Evolutionary conservation across 2,329 filamentous ascomycete species (phyloP), one percentile per base, ranked within the genome.

Genomic region (Diaporthe ampelina): DNA sequence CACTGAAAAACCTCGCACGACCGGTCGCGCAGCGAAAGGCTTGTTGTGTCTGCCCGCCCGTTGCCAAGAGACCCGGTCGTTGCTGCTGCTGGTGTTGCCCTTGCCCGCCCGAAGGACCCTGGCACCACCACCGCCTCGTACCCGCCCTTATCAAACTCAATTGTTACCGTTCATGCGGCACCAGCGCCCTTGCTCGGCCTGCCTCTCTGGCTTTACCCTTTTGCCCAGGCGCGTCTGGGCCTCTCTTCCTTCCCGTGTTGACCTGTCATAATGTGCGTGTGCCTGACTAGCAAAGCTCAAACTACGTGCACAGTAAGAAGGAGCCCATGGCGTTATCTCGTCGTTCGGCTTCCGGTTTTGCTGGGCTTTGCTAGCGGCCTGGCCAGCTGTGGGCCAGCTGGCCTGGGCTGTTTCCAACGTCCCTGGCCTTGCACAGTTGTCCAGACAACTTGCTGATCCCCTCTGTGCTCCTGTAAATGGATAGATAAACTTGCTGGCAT

Each of bases 141-240:
- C 63, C 63, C 63, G 63, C 63, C 63, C 48, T 68, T 68, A 68
- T 68, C 63, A 68, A 68, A 68, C 63, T 68, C 48, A 68, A 68
- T 68, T 54, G 48, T 37, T 54, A 68, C 63, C 63, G 48, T 68
- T 68, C 32, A 68, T 68, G 63, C 63, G 32, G 32, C 63, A 54
- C 63, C 63, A 68, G 48, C 63, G 63, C 63, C 63, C 63, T 68
- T 11, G 63, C 61, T 52, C 45, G 17, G 29, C 61, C 29, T 52
- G 29, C 45, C 37, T 37, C 10, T n/a, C 21, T 24, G 29, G 29
- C 32, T 35, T 37, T 48, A 1, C 5, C 19, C 21, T 48, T 15
- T 48, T 48, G 48, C 48, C 48, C 48, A 52, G 45, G 63, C 63
- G 19, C 32, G 9, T 8, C 35, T 43, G 40, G 45, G 21, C 21